These are phyloP conservation scores for Ophiosphaerella herpotricha DNA, from an alignment of 2,329 filamentous ascomycete species.

Conservation along the genomic window DNA sequence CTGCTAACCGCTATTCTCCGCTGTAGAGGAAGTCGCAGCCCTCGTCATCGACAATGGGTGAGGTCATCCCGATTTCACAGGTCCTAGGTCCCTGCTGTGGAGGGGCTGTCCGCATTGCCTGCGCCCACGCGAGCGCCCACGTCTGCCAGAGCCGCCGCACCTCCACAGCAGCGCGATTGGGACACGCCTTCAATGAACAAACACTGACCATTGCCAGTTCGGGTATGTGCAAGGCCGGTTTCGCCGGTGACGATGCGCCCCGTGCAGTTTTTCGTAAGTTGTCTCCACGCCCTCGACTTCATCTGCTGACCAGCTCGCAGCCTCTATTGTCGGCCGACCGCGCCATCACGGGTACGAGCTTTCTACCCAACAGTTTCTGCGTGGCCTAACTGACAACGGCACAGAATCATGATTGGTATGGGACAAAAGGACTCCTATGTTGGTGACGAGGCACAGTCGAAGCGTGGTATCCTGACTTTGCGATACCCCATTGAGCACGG, in stretches of 20 bases:
- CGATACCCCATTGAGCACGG: constrained; percentile 99
- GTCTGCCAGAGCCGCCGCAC: constrained; percentile 16
- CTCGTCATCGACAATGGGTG: constrained; percentile 99
- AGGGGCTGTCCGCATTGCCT: constrained; percentile 40
- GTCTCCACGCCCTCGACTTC: constrained; percentile 18
- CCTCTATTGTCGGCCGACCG: constrained; percentile 98
- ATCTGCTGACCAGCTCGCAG: constrained; percentile 56
- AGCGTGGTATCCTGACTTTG: constrained; percentile 99
- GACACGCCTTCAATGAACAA: constrained; percentile 26
- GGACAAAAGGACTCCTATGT: constrained; percentile 99
- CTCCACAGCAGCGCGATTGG: constrained; percentile 30
- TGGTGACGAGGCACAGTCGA: constrained; percentile 99
- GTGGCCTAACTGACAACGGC: constrained; percentile 46
- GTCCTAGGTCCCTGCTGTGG: constrained; percentile 43
- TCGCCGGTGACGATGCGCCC: constrained; percentile 99
- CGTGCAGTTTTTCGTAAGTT: constrained; percentile 99
- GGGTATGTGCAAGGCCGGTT: constrained; percentile 99
- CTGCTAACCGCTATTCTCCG: constrained; percentile 39
- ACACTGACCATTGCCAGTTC: constrained; percentile 68
- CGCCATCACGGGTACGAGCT: constrained; percentile 96
- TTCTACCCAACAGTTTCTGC: constrained; percentile 16
- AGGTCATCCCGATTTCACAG: constrained; percentile 56
- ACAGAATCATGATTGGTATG: constrained; percentile 99
- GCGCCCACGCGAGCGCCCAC: constrained; percentile 29
- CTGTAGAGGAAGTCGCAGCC: constrained; percentile 98